These are phyloP conservation scores for Exophiala viscosa DNA, from an alignment of 2,329 filamentous ascomycete genomes.

Conservation along the genomic window DNA sequence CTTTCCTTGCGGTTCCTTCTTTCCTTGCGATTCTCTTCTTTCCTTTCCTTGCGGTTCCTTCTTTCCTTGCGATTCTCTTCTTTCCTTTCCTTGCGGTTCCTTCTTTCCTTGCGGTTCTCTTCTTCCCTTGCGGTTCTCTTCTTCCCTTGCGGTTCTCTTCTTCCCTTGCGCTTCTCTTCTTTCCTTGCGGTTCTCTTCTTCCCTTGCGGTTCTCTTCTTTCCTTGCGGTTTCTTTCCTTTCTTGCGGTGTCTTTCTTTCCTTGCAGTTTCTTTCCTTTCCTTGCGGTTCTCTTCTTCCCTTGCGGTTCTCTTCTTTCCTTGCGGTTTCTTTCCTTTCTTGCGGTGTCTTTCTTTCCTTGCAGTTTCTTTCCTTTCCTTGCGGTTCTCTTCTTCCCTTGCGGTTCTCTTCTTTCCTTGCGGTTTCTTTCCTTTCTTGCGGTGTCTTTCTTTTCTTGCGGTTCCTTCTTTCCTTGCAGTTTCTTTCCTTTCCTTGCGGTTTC, in stretches of 20 bases:
- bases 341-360: not conserved
- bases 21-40: slow-evolving; percentile 61
- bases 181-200: not conserved
- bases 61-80: slow-evolving; percentile 61
- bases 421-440: no score
- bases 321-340: not conserved
- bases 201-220: not conserved
- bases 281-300: not conserved
- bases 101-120: not conserved
- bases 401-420: not conserved
- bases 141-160: not conserved
- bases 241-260: not conserved
- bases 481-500: not conserved
- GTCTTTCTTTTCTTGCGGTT: not conserved
- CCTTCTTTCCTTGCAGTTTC: not conserved
- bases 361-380: not conserved
- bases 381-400: not conserved
- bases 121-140: not conserved
- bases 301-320: not conserved
- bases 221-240: not conserved
- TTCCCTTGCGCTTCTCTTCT: not conserved
- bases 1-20: not conserved
- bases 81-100: slow-evolving; percentile 66
- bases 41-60: slow-evolving; percentile 67
- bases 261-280: not conserved